Evolutionary conservation across 768 basidiomycete genomes (phyloP), one percentile per base, ranked within the genome.

Genomic region (Leccinum ochraceum): DNA sequence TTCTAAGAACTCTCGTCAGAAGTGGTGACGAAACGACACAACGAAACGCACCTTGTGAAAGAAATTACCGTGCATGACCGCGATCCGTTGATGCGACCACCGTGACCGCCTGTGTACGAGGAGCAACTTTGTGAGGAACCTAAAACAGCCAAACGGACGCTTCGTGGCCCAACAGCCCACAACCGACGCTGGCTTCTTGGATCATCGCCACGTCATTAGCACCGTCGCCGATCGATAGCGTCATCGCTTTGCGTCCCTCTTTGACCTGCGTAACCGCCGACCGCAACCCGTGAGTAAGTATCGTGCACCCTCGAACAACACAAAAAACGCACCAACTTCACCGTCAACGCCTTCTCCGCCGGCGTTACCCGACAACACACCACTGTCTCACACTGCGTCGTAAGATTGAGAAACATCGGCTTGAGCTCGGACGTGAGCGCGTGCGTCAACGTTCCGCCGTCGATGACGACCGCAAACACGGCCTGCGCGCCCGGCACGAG

Each of bases 151-250:
- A 77, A 98, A 95, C 1, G 96, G 94, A 95, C 54, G 96, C 96
- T 73, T 98, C 96, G 37, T 95, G 83, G 50, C 96, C 96, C 66
- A 93, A 85, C 26, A 98, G 79, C 22, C 96, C 96, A 69, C 95
- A 93, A 4, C 96, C 96, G 65, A 98, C 89, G 73, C 98, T 95
- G n/a, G 96, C 96, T 69, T 96, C 96, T 72, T 98, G 96, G 60
- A 98, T 98, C 96, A 98, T 98, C 6, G 95, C 95, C 24, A 98
- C 96, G 70, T 98, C 96, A 69, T 98, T 98, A 16, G 96, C 96
- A 57, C 94, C 94, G 68, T 98, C 96, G 10, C 96, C 96, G 57
- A 99, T 98, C 0, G 95, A 92, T 30, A 98, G 75, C 2, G 95
- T 96, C 96, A 98, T 97, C 0, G 95, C 95, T 54, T 93, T 88